phyloP scores from a whole-genome alignment of 257 asterid species.

The Nicotiana knightiana region DNA sequence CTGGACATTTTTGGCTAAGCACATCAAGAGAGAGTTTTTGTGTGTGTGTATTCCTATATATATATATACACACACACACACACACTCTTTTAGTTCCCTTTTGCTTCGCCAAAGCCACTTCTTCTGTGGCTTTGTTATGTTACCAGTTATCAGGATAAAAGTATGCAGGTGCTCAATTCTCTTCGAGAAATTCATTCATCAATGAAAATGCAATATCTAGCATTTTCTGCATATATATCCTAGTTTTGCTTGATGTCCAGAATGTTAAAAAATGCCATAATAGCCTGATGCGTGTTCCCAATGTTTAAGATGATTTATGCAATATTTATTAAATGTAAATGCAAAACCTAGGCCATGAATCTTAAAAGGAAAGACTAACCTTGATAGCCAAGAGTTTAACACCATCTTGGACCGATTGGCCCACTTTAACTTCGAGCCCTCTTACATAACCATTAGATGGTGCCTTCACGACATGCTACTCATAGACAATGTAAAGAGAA shows the following conservation, averaged over 20 bases:
- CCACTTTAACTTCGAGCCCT: slow-evolving; percentile 62
- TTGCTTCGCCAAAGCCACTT: not conserved
- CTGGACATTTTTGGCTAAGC: not conserved
- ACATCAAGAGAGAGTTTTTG: not conserved
- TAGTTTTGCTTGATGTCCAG: not conserved
- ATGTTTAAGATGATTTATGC: not conserved
- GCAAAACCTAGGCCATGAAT: not conserved
- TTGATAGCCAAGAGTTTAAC: slow-evolving; percentile 50
- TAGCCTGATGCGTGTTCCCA: not conserved
- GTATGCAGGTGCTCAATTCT: not conserved
- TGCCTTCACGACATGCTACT: slow-evolving; percentile 93
- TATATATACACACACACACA: not conserved
- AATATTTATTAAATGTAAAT: not conserved
- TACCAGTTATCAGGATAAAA: not conserved
- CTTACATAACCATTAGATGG: slow-evolving; percentile 53
- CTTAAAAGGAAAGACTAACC: slow-evolving; percentile 33
- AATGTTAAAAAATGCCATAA: not conserved
- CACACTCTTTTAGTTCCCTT: not conserved
- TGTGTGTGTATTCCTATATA: no score
- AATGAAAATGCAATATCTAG: not conserved
- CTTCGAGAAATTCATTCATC: not conserved
- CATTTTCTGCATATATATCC: not conserved
- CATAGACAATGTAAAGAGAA: not conserved
- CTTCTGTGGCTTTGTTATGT: not conserved
- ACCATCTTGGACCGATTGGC: slow-evolving; percentile 86